These are phyloP conservation scores for Wallacemonas sp. DNA, from an alignment of 208 protist genomes.

Conservation along the genomic window DNA sequence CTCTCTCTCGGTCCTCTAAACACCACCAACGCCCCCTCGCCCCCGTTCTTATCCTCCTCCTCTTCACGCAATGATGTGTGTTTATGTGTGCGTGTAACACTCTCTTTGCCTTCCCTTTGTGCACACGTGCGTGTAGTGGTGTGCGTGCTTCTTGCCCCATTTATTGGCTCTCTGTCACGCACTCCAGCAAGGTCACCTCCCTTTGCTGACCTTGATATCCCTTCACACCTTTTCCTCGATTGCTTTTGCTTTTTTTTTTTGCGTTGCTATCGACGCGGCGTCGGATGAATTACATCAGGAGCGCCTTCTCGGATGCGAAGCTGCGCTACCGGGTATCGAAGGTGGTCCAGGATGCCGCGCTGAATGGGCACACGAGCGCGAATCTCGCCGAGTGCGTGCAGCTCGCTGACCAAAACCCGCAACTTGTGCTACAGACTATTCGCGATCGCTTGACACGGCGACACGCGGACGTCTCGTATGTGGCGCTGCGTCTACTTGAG, in stretches of 20 bases:
- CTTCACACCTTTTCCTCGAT: not conserved
- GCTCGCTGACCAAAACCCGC: conserved; percentile 55
- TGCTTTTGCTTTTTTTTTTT: not conserved
- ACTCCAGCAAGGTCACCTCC: too few species aligned
- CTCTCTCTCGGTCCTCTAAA: too few species aligned
- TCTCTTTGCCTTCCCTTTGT: too few species aligned
- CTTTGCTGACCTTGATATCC: too few species aligned
- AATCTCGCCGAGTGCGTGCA: conserved; percentile 40
- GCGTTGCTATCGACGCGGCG: not conserved
- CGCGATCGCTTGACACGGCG: conserved; percentile 28
- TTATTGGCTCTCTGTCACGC: too few species aligned
- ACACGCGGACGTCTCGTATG: conserved; percentile 33
- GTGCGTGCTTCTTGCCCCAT: too few species aligned
- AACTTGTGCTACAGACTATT: conserved; percentile 45
- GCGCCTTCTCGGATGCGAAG: conserved; percentile 44
- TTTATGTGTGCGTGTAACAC: too few species aligned
- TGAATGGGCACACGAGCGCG: conserved; percentile 5
- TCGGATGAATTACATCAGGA: conserved; percentile 64
- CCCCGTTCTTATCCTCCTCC: too few species aligned
- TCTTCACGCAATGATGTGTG: too few species aligned
- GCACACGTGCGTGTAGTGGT: too few species aligned
- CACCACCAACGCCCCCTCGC: too few species aligned
- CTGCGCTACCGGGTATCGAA: conserved; percentile 44
- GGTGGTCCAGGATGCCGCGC: conserved; percentile 32
- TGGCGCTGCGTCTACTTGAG: conserved; percentile 67